Base-by-base conservation (phyloP, 2,329 filamentous ascomycete species). In the Cladosporium colombiae region DNA sequence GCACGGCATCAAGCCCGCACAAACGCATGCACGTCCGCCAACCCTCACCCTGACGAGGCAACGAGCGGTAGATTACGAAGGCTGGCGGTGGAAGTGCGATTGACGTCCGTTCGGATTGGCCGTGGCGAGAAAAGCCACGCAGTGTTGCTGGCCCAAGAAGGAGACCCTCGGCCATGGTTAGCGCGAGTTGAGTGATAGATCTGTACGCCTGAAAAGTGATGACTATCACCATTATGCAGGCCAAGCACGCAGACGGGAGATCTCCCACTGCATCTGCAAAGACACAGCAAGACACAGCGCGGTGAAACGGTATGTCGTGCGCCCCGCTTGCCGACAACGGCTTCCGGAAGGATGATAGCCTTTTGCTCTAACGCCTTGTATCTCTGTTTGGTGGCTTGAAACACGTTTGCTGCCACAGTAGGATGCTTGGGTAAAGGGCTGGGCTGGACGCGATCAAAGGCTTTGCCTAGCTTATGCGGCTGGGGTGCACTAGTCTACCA, bases 141-240 rank as follows among this genome's bases (percentile, higher is more conserved):
- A n/a, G n/a, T 46, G 40, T 46, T 10, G 40, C n/a, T 21, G n/a
- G 5, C 23, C 40, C 40, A 46, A 46, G n/a, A 46, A 46, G 40
- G 40, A 46, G 10, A 46, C n/a, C 40, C 8, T 46, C n/a, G 23
- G 40, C 40, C 40, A 23, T 46, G 40, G 40, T 46, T 21, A 18
- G n/a, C 7, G 40, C n/a, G 10, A 4, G n/a, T 46, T 46, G 40
- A 46, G 40, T 13, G 13, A 46, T 46, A 46, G 40, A 62, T 31
- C 49, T 53, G 49, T 23, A 55, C 50, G 61, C 49, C 29, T 63
- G 50, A 55, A 27, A 44, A 63, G 25, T 63, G 21, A 63, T 63
- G 61, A 63, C 25, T 25, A 14, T 5, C 16, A 56, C 25, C 35
- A 63, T 63, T 63, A 63, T 63, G 61, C 61, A 63, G 61, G 61